Evolutionary conservation across 495 filamentous ascomycete species (phyloP).

Genomic region (Xylaria curta): DNA sequence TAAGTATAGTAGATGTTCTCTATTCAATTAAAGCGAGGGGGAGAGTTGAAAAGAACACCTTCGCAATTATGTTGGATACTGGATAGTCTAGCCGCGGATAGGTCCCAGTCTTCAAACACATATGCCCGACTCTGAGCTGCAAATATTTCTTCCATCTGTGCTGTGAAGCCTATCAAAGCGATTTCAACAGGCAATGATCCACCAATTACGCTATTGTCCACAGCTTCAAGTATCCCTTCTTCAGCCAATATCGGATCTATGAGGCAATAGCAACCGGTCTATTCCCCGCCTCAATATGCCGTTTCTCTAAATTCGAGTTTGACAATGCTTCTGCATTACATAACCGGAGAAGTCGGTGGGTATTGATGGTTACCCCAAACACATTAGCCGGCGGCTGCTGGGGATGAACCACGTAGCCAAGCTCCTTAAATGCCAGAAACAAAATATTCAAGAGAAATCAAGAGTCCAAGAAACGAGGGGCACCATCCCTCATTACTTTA

Average conservation of each 20-base stretch:
- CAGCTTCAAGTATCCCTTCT: too few species aligned
- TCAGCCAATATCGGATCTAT: not conserved
- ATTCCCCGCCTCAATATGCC: not conserved
- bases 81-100: not conserved
- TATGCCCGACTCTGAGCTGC: not conserved
- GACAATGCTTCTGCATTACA: not conserved
- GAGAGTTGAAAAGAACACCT: not conserved
- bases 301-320: not conserved
- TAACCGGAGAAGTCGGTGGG: not conserved
- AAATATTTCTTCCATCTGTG: not conserved
- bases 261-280: not conserved
- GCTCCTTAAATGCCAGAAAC: not conserved
- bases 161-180: not conserved
- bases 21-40: not conserved
- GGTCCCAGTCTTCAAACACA: not conserved
- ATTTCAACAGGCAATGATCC: not conserved
- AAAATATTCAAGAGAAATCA: not conserved
- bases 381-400: constrained; percentile 14
- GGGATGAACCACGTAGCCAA: not conserved
- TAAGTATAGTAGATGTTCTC: not conserved
- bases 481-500: not conserved
- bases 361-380: not conserved
- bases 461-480: not conserved
- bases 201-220: too few species aligned
- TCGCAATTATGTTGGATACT: not conserved